A percentile compares a stretch with the other conserved stretches of the same genome.
Evolutionary conservation across 129 eudicot genomes (phyloP).

Genomic region (Saposhnikovia divaricata): DNA sequence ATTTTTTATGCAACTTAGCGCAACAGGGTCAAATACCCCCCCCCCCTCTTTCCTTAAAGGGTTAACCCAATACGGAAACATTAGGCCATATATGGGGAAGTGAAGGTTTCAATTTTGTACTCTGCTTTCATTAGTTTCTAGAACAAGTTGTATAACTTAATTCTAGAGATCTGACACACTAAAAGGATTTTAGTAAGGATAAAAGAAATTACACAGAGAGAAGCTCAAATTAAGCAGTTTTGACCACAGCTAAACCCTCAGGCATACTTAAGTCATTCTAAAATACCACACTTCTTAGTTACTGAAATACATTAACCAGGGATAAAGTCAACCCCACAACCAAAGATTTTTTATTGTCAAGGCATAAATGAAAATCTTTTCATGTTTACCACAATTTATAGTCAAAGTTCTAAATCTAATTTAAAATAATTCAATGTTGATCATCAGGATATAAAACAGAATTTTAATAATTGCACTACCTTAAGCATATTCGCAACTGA

Average conservation of each 20-base stretch:
- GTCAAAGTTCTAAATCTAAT: not conserved
- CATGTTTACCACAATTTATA: not conserved
- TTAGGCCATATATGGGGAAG: not conserved
- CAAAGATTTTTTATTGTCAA: not conserved
- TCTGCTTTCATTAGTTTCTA: not conserved
- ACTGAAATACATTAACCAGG: not conserved
- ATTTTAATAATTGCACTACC: conserved; percentile 29
- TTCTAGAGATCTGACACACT: not conserved
- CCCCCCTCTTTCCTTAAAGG: not conserved
- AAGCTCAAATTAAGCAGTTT: not conserved
- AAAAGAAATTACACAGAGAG: not conserved
- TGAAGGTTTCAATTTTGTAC: not conserved
- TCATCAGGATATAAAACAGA: not conserved
- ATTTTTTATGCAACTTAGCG: not conserved
- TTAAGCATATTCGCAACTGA: conserved; percentile 49
- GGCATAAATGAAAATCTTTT: not conserved
- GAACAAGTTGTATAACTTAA: not conserved
- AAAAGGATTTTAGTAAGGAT: not conserved
- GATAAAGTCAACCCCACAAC: not conserved
- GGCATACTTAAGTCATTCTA: not conserved
- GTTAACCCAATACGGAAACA: not conserved
- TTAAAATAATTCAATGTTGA: not conserved
- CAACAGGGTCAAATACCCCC: not conserved
- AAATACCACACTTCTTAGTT: not conserved
- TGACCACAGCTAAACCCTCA: not conserved